Conservation (phyloP, 257 asterid species). For the Plectranthus barbatus region DNA sequence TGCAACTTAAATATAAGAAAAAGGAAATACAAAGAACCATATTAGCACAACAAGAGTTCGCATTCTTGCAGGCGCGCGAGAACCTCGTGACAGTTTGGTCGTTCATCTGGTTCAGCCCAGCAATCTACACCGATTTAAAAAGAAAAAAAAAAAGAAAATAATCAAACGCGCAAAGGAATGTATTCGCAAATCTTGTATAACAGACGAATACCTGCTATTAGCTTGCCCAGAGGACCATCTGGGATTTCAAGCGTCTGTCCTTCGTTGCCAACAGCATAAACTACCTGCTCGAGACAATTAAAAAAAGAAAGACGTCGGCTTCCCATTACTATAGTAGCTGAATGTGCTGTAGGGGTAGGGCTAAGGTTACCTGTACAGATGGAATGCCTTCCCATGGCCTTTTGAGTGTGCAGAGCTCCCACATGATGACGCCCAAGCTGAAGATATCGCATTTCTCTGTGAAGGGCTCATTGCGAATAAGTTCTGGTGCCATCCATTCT, state of each 20-base stretch:
- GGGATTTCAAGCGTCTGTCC: constrained; percentile 75
- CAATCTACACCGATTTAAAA: constrained; percentile 46
- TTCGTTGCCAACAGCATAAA: constrained; percentile 72
- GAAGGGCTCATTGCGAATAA: constrained; percentile 83
- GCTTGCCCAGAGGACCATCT: constrained; percentile 65
- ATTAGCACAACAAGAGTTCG: constrained; percentile 33
- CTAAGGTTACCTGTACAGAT: constrained; percentile 40
- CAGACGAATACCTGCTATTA: constrained; percentile 47
- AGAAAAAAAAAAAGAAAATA: not conserved
- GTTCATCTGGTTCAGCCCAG: constrained; percentile 82
- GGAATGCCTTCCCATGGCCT: constrained; percentile 90
- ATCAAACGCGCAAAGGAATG: not conserved
- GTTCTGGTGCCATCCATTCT: constrained; percentile 98
- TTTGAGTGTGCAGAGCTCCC: constrained; percentile 84
- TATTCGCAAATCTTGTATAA: not conserved
- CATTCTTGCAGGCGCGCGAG: constrained; percentile 60
- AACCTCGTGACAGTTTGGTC: constrained; percentile 70
- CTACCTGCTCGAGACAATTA: constrained; percentile 40
- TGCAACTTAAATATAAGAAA: not conserved
- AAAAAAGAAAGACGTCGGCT: not conserved
- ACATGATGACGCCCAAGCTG: constrained; percentile 82
- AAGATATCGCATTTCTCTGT: constrained; percentile 81
- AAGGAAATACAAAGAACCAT: not conserved
- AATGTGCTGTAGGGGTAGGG: not conserved
- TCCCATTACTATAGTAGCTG: not conserved